A percentile compares a stretch with the other conserved stretches of the same genome.
Conservation (phyloP, 495 filamentous ascomycete genomes). For the Xylaria venustula region DNA sequence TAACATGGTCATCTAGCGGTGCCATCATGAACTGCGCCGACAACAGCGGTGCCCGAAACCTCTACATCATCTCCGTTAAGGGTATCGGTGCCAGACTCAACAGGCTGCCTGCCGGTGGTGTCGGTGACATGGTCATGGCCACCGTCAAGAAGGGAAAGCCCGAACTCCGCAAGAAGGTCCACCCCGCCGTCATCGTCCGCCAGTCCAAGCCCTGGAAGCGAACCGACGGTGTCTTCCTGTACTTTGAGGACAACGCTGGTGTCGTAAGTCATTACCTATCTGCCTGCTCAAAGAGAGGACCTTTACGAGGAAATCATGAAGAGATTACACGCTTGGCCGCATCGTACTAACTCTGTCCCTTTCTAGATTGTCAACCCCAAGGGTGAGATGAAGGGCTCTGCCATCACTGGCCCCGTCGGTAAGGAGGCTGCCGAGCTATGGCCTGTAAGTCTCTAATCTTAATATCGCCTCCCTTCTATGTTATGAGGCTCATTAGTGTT, state of each 20-base stretch:
- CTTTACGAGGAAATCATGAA: too few relatives aligned
- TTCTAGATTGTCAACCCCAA: conserved; percentile 98
- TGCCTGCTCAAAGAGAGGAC: too few relatives aligned
- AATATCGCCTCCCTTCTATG: not conserved
- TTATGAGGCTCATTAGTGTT: too few relatives aligned
- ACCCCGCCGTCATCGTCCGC: conserved; percentile 96
- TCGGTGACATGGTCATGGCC: conserved; percentile 99
- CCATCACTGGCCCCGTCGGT: conserved; percentile 97
- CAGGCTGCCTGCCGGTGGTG: conserved; percentile 94
- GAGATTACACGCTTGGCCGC: conserved; percentile 65
- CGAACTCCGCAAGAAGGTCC: conserved; percentile 99
- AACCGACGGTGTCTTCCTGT: conserved; percentile 95
- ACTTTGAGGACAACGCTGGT: conserved; percentile 99
- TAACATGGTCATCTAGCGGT: conserved; percentile 55
- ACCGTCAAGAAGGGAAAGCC: conserved; percentile 99
- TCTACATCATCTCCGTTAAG: conserved; percentile 99
- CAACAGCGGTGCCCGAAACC: conserved; percentile 96
- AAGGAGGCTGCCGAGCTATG: conserved; percentile 99
- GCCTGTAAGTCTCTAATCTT: conserved; percentile 67
- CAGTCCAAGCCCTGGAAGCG: conserved; percentile 99
- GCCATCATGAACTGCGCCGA: conserved; percentile 96
- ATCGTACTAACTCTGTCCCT: not conserved
- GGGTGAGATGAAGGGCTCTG: conserved; percentile 99
- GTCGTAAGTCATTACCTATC: conserved; percentile 82
- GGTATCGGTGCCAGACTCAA: conserved; percentile 98